Conservation (phyloP, 2,329 filamentous ascomycete species). For the Trichocomaceae sp. region DNA sequence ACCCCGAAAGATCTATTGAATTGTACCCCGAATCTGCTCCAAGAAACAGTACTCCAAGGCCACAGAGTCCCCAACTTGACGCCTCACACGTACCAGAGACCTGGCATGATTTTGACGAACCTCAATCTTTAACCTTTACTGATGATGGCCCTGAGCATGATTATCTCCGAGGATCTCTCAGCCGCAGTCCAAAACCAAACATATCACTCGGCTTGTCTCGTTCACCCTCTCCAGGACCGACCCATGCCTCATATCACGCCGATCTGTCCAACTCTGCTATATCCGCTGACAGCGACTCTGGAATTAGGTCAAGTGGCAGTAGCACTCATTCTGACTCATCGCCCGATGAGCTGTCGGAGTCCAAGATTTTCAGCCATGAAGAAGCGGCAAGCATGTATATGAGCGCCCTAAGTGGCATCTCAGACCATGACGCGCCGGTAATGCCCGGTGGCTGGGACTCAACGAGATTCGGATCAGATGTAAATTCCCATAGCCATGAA, state of each 20-base stretch:
- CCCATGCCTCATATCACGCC: constrained; percentile 1
- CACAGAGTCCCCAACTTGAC: constrained; percentile 16
- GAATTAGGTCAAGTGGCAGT: constrained; percentile 16
- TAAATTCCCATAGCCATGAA: constrained; percentile 8
- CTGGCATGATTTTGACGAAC: constrained; percentile 7
- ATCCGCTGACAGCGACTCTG: not conserved
- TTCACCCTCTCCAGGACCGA: not conserved
- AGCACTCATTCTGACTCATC: constrained; percentile 18
- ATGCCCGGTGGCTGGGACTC: constrained; percentile 41
- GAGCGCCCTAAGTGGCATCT: constrained; percentile 48
- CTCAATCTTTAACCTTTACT: not conserved
- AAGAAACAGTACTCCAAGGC: constrained; percentile 17
- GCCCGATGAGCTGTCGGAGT: constrained; percentile 38
- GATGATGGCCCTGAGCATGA: not conserved
- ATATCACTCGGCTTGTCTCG: not conserved
- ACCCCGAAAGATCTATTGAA: constrained; percentile 22
- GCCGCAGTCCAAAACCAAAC: not conserved
- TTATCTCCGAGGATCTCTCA: not conserved
- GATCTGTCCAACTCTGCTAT: not conserved
- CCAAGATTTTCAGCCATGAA: constrained; percentile 43
- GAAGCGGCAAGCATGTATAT: constrained; percentile 49
- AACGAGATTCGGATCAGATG: constrained; percentile 17
- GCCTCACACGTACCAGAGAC: constrained; percentile 2
- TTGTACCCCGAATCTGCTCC: constrained; percentile 13
- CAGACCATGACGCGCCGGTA: constrained; percentile 24